These are phyloP conservation scores for Fusarium pininemorale DNA, from an alignment of 2,329 filamentous ascomycete species.

Conservation along the genomic window DNA sequence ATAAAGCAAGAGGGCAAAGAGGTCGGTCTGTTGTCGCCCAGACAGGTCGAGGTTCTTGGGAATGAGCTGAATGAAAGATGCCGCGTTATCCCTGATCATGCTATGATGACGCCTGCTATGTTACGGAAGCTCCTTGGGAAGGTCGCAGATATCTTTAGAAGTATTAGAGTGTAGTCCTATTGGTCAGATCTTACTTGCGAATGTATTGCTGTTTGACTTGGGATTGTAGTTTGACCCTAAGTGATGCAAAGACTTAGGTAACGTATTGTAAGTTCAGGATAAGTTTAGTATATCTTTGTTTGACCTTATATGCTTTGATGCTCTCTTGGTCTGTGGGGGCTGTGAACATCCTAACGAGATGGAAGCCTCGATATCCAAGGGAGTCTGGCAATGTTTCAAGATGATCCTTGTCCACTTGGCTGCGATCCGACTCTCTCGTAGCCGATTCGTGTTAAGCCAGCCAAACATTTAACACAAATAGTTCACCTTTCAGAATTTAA, in stretches of 20 bases:
- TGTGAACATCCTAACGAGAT: too few relatives aligned
- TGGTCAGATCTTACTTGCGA: rapidly evolving
- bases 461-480: rapidly evolving
- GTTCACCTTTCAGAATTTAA: too few relatives aligned
- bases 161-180: not conserved
- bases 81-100: not conserved
- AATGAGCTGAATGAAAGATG: not conserved
- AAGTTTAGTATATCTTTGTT: not conserved
- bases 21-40: not conserved
- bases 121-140: not conserved
- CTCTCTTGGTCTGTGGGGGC: too few relatives aligned
- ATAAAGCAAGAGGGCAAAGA: rapidly evolving
- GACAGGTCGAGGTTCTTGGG: not conserved
- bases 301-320: too few relatives aligned
- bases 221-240: not conserved
- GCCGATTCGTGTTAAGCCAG: not conserved
- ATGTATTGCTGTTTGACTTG: rapidly evolving
- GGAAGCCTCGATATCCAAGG: too few relatives aligned
- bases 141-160: not conserved
- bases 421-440: not conserved
- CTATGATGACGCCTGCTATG: not conserved
- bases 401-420: not conserved
- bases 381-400: too few relatives aligned
- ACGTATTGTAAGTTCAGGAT: too few relatives aligned
- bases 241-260: too few relatives aligned